These are phyloP conservation scores for Suillus luteus DNA, from an alignment of 768 basidiomycete genomes.

Conservation along the genomic window DNA sequence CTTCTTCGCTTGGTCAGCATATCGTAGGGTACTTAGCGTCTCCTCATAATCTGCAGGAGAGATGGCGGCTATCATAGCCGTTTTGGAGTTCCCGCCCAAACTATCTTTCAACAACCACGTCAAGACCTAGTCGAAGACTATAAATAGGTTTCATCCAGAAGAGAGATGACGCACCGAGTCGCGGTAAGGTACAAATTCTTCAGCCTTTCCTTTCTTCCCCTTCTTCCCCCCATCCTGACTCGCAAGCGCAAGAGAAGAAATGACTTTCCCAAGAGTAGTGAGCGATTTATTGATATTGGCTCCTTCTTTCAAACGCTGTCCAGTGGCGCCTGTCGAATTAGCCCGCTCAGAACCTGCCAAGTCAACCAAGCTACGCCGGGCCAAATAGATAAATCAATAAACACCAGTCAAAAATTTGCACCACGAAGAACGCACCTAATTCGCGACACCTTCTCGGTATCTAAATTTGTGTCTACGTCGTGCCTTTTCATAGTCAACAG, in stretches of 20 bases:
- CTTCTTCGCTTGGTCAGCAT: slow-evolving; percentile 99
- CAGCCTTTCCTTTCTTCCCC: slow-evolving; percentile 86
- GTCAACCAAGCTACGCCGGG: slow-evolving; percentile 76
- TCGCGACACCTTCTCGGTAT: slow-evolving; percentile 98
- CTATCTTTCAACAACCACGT: slow-evolving; percentile 99
- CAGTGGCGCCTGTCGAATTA: slow-evolving; percentile 97
- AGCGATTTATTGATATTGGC: slow-evolving; percentile 99
- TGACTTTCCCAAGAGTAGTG: slow-evolving; percentile 97
- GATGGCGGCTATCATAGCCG: slow-evolving; percentile 99
- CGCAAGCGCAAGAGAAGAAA: slow-evolving; percentile 78
- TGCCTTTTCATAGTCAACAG: slow-evolving; percentile 90
- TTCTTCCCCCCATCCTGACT: slow-evolving; percentile 66
- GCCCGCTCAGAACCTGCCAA: slow-evolving; percentile 96
- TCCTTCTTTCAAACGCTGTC: slow-evolving; percentile 94
- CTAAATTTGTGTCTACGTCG: slow-evolving; percentile 81
- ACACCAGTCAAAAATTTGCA: neutral
- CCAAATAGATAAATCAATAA: slow-evolving; percentile 16
- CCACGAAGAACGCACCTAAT: slow-evolving; percentile 62
- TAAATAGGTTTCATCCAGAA: slow-evolving; percentile 3
- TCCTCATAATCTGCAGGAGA: slow-evolving; percentile 99
- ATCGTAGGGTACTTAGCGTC: slow-evolving; percentile 93
- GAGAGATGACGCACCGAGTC: slow-evolving; percentile 73
- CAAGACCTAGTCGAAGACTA: slow-evolving; percentile 60
- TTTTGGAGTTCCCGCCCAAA: slow-evolving; percentile 95
- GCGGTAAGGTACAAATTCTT: slow-evolving; percentile 95